Base-by-base conservation (phyloP, 805 yeast species). In the Wickerhamomyces hampshirensis region DNA sequence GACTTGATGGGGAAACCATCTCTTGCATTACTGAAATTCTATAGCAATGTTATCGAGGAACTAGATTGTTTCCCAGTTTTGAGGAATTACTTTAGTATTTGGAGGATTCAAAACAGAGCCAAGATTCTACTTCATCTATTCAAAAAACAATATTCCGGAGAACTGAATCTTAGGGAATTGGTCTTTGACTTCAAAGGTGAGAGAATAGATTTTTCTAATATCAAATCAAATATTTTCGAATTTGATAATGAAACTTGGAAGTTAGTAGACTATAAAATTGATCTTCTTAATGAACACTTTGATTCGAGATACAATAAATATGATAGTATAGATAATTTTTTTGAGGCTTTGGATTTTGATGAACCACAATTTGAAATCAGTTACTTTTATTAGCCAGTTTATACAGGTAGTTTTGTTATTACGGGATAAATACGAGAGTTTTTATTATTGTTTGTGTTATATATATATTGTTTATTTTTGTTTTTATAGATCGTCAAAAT, bases 401-500 rank as follows among this genome's bases (percentile, higher is more conserved):
- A n/a, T 12, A 30, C 15, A 30, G 12, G n/a, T 11, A 21, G 13
- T 12, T 26, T 8, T 26, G 15, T 15, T 10, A 23, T 18, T 18
- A 24, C 23, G 19, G 16, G 27, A 17, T n/a, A n/a, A n/a, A n/a
- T n/a, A n/a, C n/a, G n/a, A n/a, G 4, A 5, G 23, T 12, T 9
- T 15, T 11, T 16, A 21, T 15, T 15, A 15, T 7, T 8, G 16
- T 14, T 18, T 5, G 19, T n/a, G 5, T 26, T 26, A 18, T 23
- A 12, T 23, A 9, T 26, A 10, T 15, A 8, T 7, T 8, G 30
- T 21, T n/a, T n/a, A 28, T 56, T 15, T n/a, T 7, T 8, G 30
- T 21, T n/a, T n/a, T 30, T 56, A 76, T 40, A 75, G 47, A 49
- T 67, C 80, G 50, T 80, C 88, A 60, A 85, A 85, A 29, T 68